These are phyloP conservation scores for Raphidocelis subcapitata DNA, from an alignment of 139 green algal genomes.

Conservation along the genomic window DNA sequence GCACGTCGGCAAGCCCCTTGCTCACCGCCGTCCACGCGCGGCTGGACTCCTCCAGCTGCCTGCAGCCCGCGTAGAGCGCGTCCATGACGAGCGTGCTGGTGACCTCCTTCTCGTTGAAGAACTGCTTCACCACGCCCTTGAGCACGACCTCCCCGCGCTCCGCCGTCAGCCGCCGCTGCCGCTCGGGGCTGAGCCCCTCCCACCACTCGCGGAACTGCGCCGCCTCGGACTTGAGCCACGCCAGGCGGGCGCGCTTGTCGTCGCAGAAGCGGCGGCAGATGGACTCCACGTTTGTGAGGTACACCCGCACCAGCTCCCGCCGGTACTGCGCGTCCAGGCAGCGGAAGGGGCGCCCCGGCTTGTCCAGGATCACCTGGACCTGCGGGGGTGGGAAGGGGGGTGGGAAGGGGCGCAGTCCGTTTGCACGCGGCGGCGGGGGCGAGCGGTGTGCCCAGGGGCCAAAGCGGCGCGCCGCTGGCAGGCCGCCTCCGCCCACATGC, in stretches of 20 bases:
- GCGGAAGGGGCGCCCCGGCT: constrained; percentile 77
- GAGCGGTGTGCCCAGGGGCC: no score
- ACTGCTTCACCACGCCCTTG: constrained; percentile 90
- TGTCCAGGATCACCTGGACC: constrained; percentile 79
- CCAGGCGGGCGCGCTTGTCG: constrained; percentile 77
- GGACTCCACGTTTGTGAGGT: constrained; percentile 96
- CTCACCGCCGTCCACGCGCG: not conserved
- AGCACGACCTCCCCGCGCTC: constrained; percentile 52
- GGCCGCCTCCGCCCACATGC: no score
- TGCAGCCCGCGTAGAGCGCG: constrained; percentile 86
- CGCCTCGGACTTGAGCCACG: constrained; percentile 55
- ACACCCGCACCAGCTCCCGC: constrained; percentile 96
- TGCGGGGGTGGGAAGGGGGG: no score
- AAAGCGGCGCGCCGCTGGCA: no score
- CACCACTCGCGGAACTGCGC: constrained; percentile 71
- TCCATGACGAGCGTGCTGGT: constrained; percentile 99
- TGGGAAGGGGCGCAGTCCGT: no score
- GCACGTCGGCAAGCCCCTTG: no score
- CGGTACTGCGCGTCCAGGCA: constrained; percentile 96
- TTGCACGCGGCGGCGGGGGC: no score
- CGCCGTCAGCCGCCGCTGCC: constrained; percentile 51
- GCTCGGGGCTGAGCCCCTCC: constrained; percentile 40
- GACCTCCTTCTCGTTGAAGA: constrained; percentile 99
- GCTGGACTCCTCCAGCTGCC: constrained; percentile 74
- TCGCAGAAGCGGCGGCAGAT: constrained; percentile 94